These are phyloP conservation scores for Aspergillus flavus DNA, from an alignment of 2,329 filamentous ascomycete genomes.

Conservation along the genomic window DNA sequence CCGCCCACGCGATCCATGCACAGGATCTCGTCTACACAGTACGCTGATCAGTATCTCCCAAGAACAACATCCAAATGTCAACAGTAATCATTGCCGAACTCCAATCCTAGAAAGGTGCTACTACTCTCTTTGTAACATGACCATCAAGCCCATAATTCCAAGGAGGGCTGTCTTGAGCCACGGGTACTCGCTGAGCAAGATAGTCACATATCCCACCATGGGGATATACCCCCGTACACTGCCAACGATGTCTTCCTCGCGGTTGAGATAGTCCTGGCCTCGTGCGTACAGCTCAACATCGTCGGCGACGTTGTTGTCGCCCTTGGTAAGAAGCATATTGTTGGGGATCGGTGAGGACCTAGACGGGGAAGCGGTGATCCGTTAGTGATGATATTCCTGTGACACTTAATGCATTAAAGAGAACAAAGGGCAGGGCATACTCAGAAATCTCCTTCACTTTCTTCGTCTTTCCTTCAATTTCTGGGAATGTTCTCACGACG, in stretches of 20 bases:
- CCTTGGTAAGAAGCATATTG: constrained; percentile 82
- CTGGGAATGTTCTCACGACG: constrained; percentile 70
- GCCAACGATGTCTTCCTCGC: constrained; percentile 84
- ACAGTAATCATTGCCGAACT: background rate
- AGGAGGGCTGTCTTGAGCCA: constrained; percentile 97
- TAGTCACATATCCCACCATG: constrained; percentile 95
- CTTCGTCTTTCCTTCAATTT: constrained; percentile 42
- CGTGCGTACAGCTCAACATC: constrained; percentile 88
- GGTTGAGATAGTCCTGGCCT: constrained; percentile 82
- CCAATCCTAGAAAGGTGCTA: background rate
- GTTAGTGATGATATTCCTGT: background rate
- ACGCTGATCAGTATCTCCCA: background rate
- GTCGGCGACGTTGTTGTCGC: constrained; percentile 93
- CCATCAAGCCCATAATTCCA: constrained; percentile 91
- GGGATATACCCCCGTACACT: constrained; percentile 91
- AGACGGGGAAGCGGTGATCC: constrained; percentile 7
- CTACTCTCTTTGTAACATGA: constrained; percentile 88
- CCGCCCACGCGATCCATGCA: background rate
- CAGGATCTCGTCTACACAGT: background rate
- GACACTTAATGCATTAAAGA: background rate
- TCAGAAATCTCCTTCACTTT: constrained; percentile 37
- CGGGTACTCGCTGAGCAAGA: constrained; percentile 90
- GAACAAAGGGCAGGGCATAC: constrained; percentile 22
- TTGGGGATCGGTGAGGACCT: constrained; percentile 30
- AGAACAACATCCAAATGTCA: background rate